phyloP scores from a whole-genome alignment of 331 rosid genomes.

The Cydonia oblonga region DNA sequence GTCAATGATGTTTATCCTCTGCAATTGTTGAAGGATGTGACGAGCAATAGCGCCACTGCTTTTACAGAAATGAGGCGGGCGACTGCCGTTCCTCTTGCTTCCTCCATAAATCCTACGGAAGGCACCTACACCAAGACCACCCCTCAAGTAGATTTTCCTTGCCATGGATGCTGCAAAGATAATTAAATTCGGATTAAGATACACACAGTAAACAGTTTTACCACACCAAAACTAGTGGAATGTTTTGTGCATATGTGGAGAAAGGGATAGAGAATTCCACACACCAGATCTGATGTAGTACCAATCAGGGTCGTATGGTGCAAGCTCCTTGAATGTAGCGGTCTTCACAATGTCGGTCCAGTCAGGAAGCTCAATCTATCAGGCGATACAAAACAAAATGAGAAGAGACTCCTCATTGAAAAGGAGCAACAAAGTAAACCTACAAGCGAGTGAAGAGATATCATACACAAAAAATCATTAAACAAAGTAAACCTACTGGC shows the following conservation, averaged over 20 bases:
- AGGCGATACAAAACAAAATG: background rate
- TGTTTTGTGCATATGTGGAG: background rate
- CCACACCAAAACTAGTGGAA: background rate
- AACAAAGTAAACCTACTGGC: background rate
- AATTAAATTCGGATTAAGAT: background rate
- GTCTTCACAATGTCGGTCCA: slow-evolving; percentile 31
- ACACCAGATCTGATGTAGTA: slow-evolving; percentile 24
- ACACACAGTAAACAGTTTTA: background rate
- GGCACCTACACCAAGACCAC: slow-evolving; percentile 43
- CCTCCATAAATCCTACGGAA: slow-evolving; percentile 32
- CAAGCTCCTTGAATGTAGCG: slow-evolving; percentile 25
- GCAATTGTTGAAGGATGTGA: slow-evolving; percentile 28
- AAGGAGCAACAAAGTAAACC: background rate
- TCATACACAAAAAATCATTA: background rate
- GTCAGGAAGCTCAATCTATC: slow-evolving; percentile 28
- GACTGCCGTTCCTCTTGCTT: slow-evolving; percentile 29
- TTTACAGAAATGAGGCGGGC: slow-evolving; percentile 31
- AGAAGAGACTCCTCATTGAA: background rate
- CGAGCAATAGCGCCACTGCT: slow-evolving; percentile 30
- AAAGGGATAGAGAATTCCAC: background rate
- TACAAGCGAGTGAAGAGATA: background rate
- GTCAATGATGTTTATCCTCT: slow-evolving; percentile 16
- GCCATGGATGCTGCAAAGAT: slow-evolving; percentile 36
- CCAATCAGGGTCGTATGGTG: slow-evolving; percentile 35
- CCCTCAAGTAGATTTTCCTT: slow-evolving; percentile 46